phyloP scores from a whole-genome alignment of 2,329 filamentous ascomycete genomes.

The Colletotrichum echinochloae region DNA sequence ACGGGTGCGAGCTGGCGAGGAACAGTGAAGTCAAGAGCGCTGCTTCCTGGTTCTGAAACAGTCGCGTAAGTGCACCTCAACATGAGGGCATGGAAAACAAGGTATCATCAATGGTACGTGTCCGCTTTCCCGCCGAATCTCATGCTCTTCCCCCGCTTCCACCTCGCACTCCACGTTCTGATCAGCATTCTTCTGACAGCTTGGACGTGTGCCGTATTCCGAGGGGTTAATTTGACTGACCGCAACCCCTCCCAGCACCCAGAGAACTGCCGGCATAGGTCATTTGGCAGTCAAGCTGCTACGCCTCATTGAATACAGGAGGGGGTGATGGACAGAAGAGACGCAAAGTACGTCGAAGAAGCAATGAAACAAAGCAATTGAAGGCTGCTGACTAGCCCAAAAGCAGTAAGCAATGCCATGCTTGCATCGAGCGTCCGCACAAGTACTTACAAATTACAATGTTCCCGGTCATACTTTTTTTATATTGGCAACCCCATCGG shows the following conservation, averaged over 20 bases:
- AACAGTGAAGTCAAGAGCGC: conserved; percentile 4
- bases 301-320: neutral
- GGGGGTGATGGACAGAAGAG: neutral
- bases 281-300: neutral
- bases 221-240: neutral
- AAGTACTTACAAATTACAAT: too few relatives aligned
- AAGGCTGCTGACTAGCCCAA: neutral
- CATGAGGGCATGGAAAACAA: neutral
- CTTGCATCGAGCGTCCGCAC: neutral
- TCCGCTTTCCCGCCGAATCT: neutral
- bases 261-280: neutral
- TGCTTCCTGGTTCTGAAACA: conserved; percentile 16
- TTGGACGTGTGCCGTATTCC: neutral
- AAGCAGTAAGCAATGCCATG: neutral
- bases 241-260: neutral
- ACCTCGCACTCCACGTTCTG: neutral
- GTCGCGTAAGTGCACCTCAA: conserved; percentile 1
- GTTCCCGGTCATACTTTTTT: neutral
- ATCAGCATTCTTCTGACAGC: conserved; percentile 10
- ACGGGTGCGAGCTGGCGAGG: neutral
- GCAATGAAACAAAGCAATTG: neutral
- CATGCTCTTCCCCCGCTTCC: neutral
- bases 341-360: neutral
- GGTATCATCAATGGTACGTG: neutral
- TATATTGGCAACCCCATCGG: neutral